A percentile compares a stretch with the other conserved stretches of the same genome.
Conservation (phyloP, 768 basidiomycete genomes). For the Thelephora ganbajun region DNA sequence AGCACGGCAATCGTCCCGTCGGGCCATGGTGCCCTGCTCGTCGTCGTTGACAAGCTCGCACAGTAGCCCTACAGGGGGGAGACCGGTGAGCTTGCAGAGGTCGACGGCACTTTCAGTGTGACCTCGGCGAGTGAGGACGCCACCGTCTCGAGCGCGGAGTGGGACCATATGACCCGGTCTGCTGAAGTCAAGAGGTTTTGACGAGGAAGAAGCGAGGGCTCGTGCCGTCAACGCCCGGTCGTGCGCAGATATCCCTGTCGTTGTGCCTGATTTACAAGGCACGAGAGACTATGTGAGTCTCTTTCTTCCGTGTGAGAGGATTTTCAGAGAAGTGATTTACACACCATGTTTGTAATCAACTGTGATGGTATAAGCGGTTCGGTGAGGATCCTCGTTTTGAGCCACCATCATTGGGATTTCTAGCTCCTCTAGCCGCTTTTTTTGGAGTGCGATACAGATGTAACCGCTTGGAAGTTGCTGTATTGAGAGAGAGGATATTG, state of each 20-base stretch:
- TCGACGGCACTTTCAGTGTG: constrained; percentile 92
- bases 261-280: constrained; percentile 42
- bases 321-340: constrained; percentile 12
- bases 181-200: constrained; percentile 57
- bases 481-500: background rate
- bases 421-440: constrained; percentile 60
- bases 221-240: constrained; percentile 84
- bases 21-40: constrained; percentile 80
- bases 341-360: constrained; percentile 85
- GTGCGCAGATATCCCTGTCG: constrained; percentile 94
- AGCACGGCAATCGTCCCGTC: constrained; percentile 80
- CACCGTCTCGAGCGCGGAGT: constrained; percentile 73
- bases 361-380: constrained; percentile 91
- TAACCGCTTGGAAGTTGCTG: constrained; percentile 54
- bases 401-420: constrained; percentile 91
- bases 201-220: constrained; percentile 53
- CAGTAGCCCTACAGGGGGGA: constrained; percentile 63
- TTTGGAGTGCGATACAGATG: constrained; percentile 79
- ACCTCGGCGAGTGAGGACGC: constrained; percentile 75
- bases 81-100: constrained; percentile 63
- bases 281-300: no score
- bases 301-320: no score
- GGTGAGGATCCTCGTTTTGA: constrained; percentile 77
- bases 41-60: constrained; percentile 96
- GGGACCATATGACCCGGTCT: constrained; percentile 96